Percentiles rank a stretch among this genome's conserved stretches.
These are phyloP conservation scores for Cercospora brassicicola DNA, from an alignment of 2,329 filamentous ascomycete genomes.

Conservation along the genomic window DNA sequence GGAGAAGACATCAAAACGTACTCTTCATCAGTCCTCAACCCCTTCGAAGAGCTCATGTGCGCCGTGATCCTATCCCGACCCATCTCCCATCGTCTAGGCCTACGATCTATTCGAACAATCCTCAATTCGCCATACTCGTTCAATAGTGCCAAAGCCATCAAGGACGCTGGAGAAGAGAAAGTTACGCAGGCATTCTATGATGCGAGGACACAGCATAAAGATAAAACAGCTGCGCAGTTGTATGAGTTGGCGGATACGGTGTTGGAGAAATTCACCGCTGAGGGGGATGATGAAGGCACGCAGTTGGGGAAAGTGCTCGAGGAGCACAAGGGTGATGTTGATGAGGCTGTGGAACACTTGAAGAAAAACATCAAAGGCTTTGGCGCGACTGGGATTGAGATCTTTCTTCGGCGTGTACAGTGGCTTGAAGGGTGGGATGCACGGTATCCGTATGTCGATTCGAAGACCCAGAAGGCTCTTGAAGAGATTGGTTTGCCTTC, in stretches of 20 bases:
- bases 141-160: conserved; percentile 38
- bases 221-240: conserved; percentile 48
- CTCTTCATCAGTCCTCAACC: conserved; percentile 37
- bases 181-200: conserved; percentile 44
- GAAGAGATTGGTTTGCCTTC: conserved; percentile 42
- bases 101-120: conserved; percentile 47
- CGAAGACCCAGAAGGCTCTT: conserved; percentile 38
- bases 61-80: conserved; percentile 49
- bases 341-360: conserved; percentile 36
- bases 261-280: conserved; percentile 36
- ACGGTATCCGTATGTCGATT: conserved; percentile 45
- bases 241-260: conserved; percentile 38
- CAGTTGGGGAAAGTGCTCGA: conserved; percentile 38
- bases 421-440: conserved; percentile 39
- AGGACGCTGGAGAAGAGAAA: conserved; percentile 42
- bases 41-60: conserved; percentile 49
- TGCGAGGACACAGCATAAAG: conserved; percentile 49
- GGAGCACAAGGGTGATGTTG: conserved; percentile 35
- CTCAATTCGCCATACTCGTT: conserved; percentile 48
- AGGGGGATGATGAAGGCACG: conserved; percentile 38
- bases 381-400: conserved; percentile 45
- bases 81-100: conserved; percentile 47
- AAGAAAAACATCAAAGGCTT: conserved; percentile 45
- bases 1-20: conserved; percentile 37
- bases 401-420: conserved; percentile 47